Base-by-base conservation (phyloP, 441 rosid species). In the Lepidium campestre region DNA sequence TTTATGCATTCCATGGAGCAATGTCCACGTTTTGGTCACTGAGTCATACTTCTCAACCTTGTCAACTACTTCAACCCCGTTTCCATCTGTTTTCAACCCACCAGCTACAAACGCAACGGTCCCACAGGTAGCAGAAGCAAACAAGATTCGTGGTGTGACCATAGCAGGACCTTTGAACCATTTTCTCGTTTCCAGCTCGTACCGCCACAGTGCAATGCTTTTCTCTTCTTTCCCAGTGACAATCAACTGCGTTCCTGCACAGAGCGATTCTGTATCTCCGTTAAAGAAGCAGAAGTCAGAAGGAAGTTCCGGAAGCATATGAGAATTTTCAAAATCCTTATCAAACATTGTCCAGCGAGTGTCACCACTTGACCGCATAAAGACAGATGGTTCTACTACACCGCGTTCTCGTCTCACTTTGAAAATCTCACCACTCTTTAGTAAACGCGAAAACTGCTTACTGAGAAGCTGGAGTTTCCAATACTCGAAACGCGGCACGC, bases 131-230 rank as follows among this genome's bases (percentile, higher is more conserved):
- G 96, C 92, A 0, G 97, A 93, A 7, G 94, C 98, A 10, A 90
- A 90, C 75, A 93, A 68, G 74, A 93, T 83, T 64, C 97, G 67
- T 0, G 96, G 90, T 1, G 67, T 72, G 34, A 62, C 83, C 98
- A 93, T 90, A 0, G 79, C 69, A 14, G 91, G 90, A 29, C 94
- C 97, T 56, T 84, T 90, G 34, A 57, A 80, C 98, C 98, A 93
- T 68, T 66, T 79, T 50, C 81, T 84, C 1, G 85, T 79, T 56
- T 84, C 90, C 17, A 86, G 19, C 75, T 90, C 96, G 45, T 83
- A 93, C 45, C 98, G 79, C 94, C 94, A 93, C 13, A 82, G 55
- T 2, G 82, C 96, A 23, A 78, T 77, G n/a, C 94, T 85, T 4
- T 71, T 67, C 19, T 70, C 49, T 66, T 90, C 96, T 59, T 68